Evolutionary conservation across 225 moss, liverwort and hornwort species (phyloP), one percentile per base, ranked within the genome.

Genomic region (Anthoceros angustus): DNA sequence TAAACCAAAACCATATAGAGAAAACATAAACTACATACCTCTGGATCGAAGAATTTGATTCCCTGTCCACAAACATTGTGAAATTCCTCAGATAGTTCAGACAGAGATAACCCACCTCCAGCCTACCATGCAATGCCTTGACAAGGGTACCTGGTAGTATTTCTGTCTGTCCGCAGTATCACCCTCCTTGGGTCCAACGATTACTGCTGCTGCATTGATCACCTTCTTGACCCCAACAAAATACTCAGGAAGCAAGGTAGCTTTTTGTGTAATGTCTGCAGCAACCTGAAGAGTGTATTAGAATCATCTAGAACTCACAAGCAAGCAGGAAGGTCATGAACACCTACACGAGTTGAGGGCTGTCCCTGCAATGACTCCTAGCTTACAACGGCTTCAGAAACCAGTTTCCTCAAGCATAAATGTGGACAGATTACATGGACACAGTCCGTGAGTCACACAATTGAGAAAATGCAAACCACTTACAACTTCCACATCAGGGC

Each of bases 31-130:
- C 23, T 25, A 23, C 67, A 66, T 65, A 95, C 83, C 77, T 91
- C 91, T 10, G 95, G 95, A 8, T 91, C 91, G 75, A 78, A 95
- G 72, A 95, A 95, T 55, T 88, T 95, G 72, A 91, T 79, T 67
- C 95, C 95, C 67, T 78, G 73, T 48, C 63, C 41, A 39, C 45
- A 10, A 23, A 7, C 7, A 64, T 15, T 38, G 11, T 15, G 25
- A 6, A 25, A 64, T 63, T 24, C 62, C 12, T 63, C 23, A 46
- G 45, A 16, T 46, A 0, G 45, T 2, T 11, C 12, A 46, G 0
- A 11, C 12, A 46, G 16, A 11, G 2, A 46, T 46, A 1, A 46
- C 1, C 45, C 10, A 46, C 12, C 12, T 6, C 20, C 2, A 64
- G 2, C 32, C 1, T 38, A 38, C 14, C 40, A n/a, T n/a, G 18